phyloP scores from a whole-genome alignment of 768 basidiomycete genomes.

The Mycena indigotica region DNA sequence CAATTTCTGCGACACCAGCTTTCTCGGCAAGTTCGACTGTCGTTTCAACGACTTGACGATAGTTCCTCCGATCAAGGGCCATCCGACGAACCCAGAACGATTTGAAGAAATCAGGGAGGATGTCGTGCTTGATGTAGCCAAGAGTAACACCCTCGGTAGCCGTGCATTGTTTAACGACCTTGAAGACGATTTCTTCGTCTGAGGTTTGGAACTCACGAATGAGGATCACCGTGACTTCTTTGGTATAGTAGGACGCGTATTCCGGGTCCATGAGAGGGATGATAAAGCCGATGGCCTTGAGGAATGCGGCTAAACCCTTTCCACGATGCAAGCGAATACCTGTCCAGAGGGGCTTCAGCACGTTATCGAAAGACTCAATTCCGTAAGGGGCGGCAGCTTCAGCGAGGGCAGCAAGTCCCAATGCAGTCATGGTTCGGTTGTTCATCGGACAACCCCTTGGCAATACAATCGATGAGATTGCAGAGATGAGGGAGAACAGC shows the following conservation, averaged over 20 bases:
- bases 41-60: slow-evolving; percentile 96
- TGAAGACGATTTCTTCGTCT: slow-evolving; percentile 98
- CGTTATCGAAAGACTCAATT: slow-evolving; percentile 98
- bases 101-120: slow-evolving; percentile 97
- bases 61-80: slow-evolving; percentile 95
- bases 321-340: slow-evolving; percentile 94
- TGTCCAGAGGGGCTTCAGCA: slow-evolving; percentile 90
- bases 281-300: slow-evolving; percentile 98
- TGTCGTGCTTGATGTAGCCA: slow-evolving; percentile 92
- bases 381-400: slow-evolving; percentile 98
- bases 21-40: slow-evolving; percentile 98
- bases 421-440: slow-evolving; percentile 96
- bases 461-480: slow-evolving; percentile 93
- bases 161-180: slow-evolving; percentile 98
- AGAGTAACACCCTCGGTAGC: slow-evolving; percentile 97
- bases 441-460: slow-evolving; percentile 87
- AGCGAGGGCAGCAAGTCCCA: slow-evolving; percentile 89
- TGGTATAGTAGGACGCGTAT: slow-evolving; percentile 97
- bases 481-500: slow-evolving; percentile 95
- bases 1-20: slow-evolving; percentile 91
- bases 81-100: slow-evolving; percentile 98
- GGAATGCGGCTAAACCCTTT: slow-evolving; percentile 90
- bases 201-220: slow-evolving; percentile 98
- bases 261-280: slow-evolving; percentile 99
- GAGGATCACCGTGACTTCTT: slow-evolving; percentile 95